These are phyloP conservation scores for Ophiostoma ulmi DNA, from an alignment of 2,329 filamentous ascomycete species.

Conservation along the genomic window DNA sequence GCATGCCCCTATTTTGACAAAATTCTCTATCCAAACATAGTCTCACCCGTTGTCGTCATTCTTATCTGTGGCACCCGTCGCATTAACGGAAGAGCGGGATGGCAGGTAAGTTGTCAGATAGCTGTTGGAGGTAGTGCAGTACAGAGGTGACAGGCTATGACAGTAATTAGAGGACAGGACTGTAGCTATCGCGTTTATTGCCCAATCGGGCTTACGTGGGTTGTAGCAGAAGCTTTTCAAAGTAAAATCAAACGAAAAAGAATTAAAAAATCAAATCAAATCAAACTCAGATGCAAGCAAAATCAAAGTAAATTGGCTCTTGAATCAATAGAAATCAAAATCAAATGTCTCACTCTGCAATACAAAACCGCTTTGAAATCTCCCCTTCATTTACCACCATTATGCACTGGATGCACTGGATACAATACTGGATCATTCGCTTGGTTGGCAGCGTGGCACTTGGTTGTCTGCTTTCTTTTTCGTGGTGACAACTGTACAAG, in stretches of 20 bases:
- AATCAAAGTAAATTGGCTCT: background rate
- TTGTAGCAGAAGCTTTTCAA: background rate
- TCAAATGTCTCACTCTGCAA: background rate
- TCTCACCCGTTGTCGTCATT: background rate
- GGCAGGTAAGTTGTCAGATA: background rate
- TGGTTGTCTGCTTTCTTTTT: background rate
- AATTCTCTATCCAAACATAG: background rate
- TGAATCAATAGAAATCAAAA: background rate
- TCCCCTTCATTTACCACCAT: background rate
- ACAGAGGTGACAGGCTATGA: background rate
- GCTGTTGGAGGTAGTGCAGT: background rate
- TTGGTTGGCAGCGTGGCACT: background rate
- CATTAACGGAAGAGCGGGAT: background rate
- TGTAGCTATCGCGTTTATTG: background rate
- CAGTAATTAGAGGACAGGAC: background rate
- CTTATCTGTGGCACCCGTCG: background rate
- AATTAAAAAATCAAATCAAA: background rate
- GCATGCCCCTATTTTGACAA: conserved; percentile 24
- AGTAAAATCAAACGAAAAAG: background rate
- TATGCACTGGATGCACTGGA: background rate
- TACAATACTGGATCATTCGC: no score
- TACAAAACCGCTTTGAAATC: background rate
- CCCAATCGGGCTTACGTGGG: background rate
- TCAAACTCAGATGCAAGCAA: background rate
- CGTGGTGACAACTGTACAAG: background rate